Evolutionary conservation across 306 rosid genomes (phyloP), one percentile per base, ranked within the genome.

Genomic region (Comarum palustre): DNA sequence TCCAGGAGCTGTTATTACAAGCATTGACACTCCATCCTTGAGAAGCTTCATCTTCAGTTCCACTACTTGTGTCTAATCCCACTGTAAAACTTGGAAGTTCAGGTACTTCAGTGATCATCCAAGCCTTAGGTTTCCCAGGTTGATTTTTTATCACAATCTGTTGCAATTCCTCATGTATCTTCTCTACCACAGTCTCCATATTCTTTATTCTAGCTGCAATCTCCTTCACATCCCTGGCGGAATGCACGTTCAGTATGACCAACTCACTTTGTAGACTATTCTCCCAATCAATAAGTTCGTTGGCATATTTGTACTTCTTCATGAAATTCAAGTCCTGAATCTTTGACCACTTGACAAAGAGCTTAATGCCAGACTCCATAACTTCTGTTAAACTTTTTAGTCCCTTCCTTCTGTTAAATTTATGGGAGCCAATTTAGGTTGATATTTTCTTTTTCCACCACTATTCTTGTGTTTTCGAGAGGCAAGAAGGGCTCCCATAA

Each of bases 231-330:
- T 72, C 84, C 73, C 83, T 80, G 0, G 39, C 8, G 27, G 2
- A 66, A 43, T 64, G 84, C 70, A 19, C 78, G 15, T 25, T 71
- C 73, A 86, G 11, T 0, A 73, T 2, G 12, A 7, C 19, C 48
- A 84, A 66, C 68, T 73, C 81, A 20, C 43, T 22, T 2, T 0
- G 0, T 12, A 87, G 79, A 0, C 69, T 24, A 2, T 47, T 20
- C 5, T 87, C 78, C 77, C 84, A 77, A 0, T 5, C 76, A 31
- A 55, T 29, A 65, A 90, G 90, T 31, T 79, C 5, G 22, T 58
- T 27, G 41, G 57, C 66, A 2, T 29, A 58, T 24, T 59, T 72
- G 39, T 27, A 24, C n/a, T 8, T 72, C 11, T 42, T 1, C 4
- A 5, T 5, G 1, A 41, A 0, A 0, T 7, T 1, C 43, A 57